A percentile compares a stretch with the other conserved stretches of the same genome.
Conservation (phyloP, 164 flowering plant genomes). For the Macadamia integrifolia region DNA sequence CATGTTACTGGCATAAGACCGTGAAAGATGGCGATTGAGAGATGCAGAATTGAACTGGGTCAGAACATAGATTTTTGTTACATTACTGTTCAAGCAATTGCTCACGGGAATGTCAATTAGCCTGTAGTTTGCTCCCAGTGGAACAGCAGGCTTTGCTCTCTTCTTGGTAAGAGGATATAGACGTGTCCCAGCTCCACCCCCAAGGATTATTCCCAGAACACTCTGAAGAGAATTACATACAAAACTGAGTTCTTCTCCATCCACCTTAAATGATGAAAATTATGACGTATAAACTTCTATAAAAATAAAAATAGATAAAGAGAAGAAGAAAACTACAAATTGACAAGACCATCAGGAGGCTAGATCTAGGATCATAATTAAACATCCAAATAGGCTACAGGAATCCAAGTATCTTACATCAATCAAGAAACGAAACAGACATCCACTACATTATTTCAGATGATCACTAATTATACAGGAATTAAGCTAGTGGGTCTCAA, state of each 20-base stretch:
- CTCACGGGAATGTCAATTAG: slow-evolving; percentile 86
- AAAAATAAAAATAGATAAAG: too few species aligned
- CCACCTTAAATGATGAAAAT: too few species aligned
- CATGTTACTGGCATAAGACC: slow-evolving; percentile 80
- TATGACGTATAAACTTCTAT: too few species aligned
- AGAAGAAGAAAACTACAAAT: too few species aligned
- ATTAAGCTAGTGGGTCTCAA: not conserved
- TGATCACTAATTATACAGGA: too few species aligned
- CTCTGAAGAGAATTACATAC: slow-evolving; percentile 37
- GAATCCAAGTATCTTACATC: too few species aligned
- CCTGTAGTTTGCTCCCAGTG: slow-evolving; percentile 86
- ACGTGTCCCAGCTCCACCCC: slow-evolving; percentile 90
- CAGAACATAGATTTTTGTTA: slow-evolving; percentile 78
- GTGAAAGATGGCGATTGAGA: slow-evolving; percentile 81
- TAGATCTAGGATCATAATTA: too few species aligned
- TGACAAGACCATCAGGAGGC: too few species aligned
- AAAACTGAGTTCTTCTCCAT: not conserved
- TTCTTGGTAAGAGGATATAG: slow-evolving; percentile 88
- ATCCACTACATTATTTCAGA: too few species aligned
- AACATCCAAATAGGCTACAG: too few species aligned
- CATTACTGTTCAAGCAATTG: slow-evolving; percentile 88
- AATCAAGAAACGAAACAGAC: too few species aligned
- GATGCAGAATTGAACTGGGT: slow-evolving; percentile 95
- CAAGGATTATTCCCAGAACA: slow-evolving; percentile 84
- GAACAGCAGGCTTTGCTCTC: slow-evolving; percentile 91